Evolutionary conservation across 1,139 yeast species (phyloP), one percentile per base, ranked within the genome.

Genomic region (Hemisphaericaspora xylanilytica): DNA sequence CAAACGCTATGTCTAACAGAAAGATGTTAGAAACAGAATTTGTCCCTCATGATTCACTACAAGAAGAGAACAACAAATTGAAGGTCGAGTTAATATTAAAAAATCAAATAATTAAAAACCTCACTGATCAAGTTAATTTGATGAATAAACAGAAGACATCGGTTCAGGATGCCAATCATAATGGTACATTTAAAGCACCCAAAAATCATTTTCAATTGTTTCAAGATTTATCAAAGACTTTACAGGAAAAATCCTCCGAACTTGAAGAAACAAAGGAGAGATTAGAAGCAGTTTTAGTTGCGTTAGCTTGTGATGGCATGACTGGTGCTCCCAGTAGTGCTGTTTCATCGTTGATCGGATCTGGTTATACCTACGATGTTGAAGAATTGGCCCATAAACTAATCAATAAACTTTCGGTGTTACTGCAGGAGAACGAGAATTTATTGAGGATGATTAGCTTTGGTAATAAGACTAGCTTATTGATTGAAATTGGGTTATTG

Each of bases 321-420:
- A 20, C 42, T 37, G 35, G 35, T 14, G 32, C 31, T n/a, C 22
- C 36, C 3, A 56, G 65, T 26, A 73, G 78, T 3, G 65, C 66
- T 27, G 26, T 26, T 13, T 18, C 33, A 8, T 8, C 33, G 1
- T 14, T 14, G 11, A 33, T 33, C 3, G 15, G 25, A 11, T 27
- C 36, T 5, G 36, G 29, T 4, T 35, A 34, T 2, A 67, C 81
- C 39, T 80, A 74, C 51, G 95, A 87, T 52, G 85, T 81, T 35
- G 80, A 84, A 49, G 92, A 86, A 47, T 62, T 87, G 37, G 81
- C 92, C 7, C 95, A 88, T 55, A 82, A 85, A 49, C 77, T 86
- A 40, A 69, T 87, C 37, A 71, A 75, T 36, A 80, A 87, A 46
- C 55, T 89, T 45, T 76, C 78, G 42, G 63, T 73, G 42, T 64